A percentile compares a stretch with the other conserved stretches of the same genome.
phyloP scores from a whole-genome alignment of 805 yeast species.

The Zygotorulaspora florentina region DNA sequence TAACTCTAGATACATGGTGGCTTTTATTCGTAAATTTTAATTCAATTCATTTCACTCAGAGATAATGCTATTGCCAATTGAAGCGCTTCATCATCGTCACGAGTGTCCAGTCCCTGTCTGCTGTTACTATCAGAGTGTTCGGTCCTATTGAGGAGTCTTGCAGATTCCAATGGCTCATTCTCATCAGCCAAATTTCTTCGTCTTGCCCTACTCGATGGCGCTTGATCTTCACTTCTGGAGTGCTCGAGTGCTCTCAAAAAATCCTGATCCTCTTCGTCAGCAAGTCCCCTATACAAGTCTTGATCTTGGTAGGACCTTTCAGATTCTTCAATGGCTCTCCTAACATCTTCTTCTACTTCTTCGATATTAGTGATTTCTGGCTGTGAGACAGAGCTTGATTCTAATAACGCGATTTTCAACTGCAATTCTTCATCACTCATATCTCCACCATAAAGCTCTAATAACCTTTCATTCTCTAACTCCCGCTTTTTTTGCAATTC shows the following conservation, averaged over 20 bases:
- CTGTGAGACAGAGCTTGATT: slow-evolving; percentile 22
- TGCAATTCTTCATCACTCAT: slow-evolving; percentile 33
- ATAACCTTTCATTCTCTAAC: slow-evolving; percentile 17
- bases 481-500: slow-evolving; percentile 12
- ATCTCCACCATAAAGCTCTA: slow-evolving; percentile 31
- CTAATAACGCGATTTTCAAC: slow-evolving; percentile 33
- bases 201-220: slow-evolving; percentile 1
- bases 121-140: neutral
- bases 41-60: slow-evolving; percentile 26
- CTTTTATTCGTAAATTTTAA: too few relatives aligned
- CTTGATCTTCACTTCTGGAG: slow-evolving; percentile 15
- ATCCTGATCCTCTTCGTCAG: slow-evolving; percentile 22
- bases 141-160: neutral
- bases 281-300: slow-evolving; percentile 8
- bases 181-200: neutral
- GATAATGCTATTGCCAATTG: slow-evolving; percentile 35
- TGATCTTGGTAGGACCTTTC: slow-evolving; percentile 11
- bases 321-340: slow-evolving; percentile 23
- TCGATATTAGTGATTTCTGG: slow-evolving; percentile 3
- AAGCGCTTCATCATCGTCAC: slow-evolving; percentile 27
- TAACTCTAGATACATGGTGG: neutral
- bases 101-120: neutral
- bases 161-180: neutral
- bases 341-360: slow-evolving; percentile 15
- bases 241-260: slow-evolving; percentile 20